phyloP scores from a whole-genome alignment of 2,329 filamentous ascomycete species.

The Ophiostoma australiae region DNA sequence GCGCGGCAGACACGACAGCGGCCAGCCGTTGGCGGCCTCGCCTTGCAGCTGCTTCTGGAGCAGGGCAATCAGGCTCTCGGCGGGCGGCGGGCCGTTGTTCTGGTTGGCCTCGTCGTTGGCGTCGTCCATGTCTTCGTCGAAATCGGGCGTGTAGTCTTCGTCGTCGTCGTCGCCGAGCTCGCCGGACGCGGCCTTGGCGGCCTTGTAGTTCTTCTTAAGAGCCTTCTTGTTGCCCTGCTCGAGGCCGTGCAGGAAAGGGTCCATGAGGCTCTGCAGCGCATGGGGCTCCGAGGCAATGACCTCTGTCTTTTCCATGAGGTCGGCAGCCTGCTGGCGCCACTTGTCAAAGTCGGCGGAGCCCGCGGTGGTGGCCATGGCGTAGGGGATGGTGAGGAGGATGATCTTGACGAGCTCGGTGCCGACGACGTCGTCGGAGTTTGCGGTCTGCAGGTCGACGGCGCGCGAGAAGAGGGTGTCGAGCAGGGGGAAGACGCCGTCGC shows the following conservation, averaged over 20 bases:
- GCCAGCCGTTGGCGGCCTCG: conserved; percentile 71
- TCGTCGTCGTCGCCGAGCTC: conserved; percentile 14
- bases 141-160: conserved; percentile 10
- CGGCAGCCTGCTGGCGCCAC: conserved; percentile 67
- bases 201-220: conserved; percentile 17
- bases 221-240: conserved; percentile 15
- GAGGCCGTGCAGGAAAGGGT: conserved; percentile 62
- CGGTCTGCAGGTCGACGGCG: conserved; percentile 89
- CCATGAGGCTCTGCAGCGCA: conserved; percentile 75
- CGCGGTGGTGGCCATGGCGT: conserved; percentile 71
- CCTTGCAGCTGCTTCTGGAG: conserved; percentile 79
- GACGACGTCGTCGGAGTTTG: conserved; percentile 84
- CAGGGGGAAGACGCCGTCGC: conserved; percentile 77
- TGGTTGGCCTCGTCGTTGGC: conserved; percentile 32
- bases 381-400: conserved; percentile 90
- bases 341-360: conserved; percentile 39
- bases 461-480: conserved; percentile 86
- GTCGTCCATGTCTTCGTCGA: conserved; percentile 11
- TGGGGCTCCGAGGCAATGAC: conserved; percentile 89
- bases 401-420: conserved; percentile 91
- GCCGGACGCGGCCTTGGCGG: neutral
- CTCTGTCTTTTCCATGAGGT: conserved; percentile 87
- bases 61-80: conserved; percentile 67
- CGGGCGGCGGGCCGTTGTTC: conserved; percentile 58
- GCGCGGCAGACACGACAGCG: conserved; percentile 62